These are phyloP conservation scores for Leishmania arabica DNA, from an alignment of 208 protist genomes.

Conservation along the genomic window DNA sequence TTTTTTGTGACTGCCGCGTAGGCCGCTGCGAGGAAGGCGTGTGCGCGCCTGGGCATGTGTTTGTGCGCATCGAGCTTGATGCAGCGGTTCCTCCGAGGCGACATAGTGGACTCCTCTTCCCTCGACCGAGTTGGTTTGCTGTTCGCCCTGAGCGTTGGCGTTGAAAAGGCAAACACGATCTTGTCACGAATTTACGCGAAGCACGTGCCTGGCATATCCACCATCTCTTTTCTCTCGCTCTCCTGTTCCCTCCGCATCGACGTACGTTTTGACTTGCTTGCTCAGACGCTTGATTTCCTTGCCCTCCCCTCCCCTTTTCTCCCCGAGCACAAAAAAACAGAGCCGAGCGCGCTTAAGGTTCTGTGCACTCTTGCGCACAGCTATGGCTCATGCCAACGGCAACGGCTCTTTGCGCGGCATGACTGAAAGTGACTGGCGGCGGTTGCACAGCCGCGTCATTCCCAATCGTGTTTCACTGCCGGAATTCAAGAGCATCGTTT, in stretches of 20 bases:
- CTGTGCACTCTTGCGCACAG: background rate
- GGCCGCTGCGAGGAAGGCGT: background rate
- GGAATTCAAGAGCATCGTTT: slow-evolving; percentile 52
- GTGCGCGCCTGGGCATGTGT: background rate
- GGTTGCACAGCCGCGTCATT: slow-evolving; percentile 59
- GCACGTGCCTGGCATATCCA: background rate
- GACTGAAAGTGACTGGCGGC: slow-evolving; percentile 54
- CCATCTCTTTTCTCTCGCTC: background rate
- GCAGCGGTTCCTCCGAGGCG: background rate
- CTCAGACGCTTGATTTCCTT: background rate
- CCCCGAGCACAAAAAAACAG: background rate
- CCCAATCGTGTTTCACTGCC: slow-evolving; percentile 53
- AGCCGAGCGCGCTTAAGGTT: background rate
- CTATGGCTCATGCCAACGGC: slow-evolving; percentile 3
- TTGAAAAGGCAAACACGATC: background rate
- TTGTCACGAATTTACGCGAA: background rate
- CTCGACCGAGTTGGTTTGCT: background rate
- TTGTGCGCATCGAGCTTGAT: background rate
- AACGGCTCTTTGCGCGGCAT: slow-evolving; percentile 21
- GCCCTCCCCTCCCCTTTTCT: no score
- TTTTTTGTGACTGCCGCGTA: background rate
- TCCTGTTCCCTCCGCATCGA: background rate
- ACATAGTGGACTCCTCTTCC: background rate
- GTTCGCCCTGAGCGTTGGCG: background rate
- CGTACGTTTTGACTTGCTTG: background rate